A percentile compares a stretch with the other conserved stretches of the same genome.
Evolutionary conservation across 352 stramenopile species (phyloP).

Genomic region (Globisporangium polare): DNA sequence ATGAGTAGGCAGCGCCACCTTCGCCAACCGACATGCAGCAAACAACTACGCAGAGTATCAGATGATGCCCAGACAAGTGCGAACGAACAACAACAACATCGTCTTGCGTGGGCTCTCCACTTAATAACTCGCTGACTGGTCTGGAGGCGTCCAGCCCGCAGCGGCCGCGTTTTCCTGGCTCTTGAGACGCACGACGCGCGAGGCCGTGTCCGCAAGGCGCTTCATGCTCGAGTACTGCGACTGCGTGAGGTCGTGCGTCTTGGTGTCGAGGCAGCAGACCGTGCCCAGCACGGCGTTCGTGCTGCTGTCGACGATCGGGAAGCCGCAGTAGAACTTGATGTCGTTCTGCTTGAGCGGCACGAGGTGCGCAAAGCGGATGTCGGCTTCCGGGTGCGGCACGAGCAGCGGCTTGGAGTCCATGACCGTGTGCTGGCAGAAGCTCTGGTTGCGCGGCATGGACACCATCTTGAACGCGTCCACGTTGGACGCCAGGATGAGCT

Average conservation of each 20-base stretch:
- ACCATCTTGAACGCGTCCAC: conserved; percentile 15
- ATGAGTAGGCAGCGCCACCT: no score
- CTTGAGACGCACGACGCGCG: conserved; percentile 25
- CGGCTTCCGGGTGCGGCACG: conserved; percentile 43
- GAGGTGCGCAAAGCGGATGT: conserved; percentile 44
- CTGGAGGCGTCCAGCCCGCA: neutral
- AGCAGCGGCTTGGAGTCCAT: conserved; percentile 43
- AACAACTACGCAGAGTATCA: no score
- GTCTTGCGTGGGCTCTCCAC: neutral
- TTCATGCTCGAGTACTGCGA: conserved; percentile 24
- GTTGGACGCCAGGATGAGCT: conserved; percentile 35
- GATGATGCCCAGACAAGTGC: no score
- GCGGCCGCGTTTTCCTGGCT: neutral
- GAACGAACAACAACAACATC: no score
- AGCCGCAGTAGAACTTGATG: conserved; percentile 38
- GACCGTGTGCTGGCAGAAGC: conserved; percentile 32
- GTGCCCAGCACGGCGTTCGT: conserved; percentile 21
- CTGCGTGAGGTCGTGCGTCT: conserved; percentile 22
- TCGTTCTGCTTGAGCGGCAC: conserved; percentile 18
- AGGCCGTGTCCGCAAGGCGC: conserved; percentile 41
- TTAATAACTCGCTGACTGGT: neutral
- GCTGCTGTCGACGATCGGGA: conserved; percentile 20
- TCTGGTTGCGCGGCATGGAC: conserved; percentile 23
- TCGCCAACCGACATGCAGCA: no score
- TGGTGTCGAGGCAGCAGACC: conserved; percentile 42